phyloP scores from a whole-genome alignment of 2,329 filamentous ascomycete species.

The Xylaria sp. region DNA sequence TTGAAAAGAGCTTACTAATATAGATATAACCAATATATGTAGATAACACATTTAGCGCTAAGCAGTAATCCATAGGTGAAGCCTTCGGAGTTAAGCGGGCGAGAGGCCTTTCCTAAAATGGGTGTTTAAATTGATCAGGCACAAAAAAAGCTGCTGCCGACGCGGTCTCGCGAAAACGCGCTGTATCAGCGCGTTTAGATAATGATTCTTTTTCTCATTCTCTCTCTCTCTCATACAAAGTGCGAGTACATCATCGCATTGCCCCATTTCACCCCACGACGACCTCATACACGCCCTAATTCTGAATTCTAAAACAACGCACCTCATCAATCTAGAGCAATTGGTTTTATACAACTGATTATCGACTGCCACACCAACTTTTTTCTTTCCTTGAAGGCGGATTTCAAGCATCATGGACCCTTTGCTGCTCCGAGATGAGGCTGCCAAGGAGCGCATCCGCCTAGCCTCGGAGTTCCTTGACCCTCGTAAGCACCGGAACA shows the following conservation, averaged over 20 bases:
- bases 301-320: background rate
- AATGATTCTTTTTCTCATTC: slow-evolving; percentile 8
- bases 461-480: slow-evolving; percentile 90
- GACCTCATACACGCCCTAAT: background rate
- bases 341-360: background rate
- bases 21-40: background rate
- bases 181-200: slow-evolving; percentile 4
- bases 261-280: background rate
- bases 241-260: background rate
- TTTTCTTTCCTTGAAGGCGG: background rate
- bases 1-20: background rate
- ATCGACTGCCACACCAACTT: background rate
- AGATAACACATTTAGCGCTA: background rate
- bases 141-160: background rate
- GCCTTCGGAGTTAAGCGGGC: slow-evolving; percentile 2
- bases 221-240: background rate
- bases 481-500: slow-evolving; percentile 59
- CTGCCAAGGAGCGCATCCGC: slow-evolving; percentile 74
- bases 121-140: slow-evolving; percentile 17
- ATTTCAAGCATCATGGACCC: slow-evolving; percentile 56
- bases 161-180: slow-evolving; percentile 20
- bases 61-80: too few relatives aligned
- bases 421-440: slow-evolving; percentile 76
- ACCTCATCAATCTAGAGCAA: background rate
- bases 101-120: slow-evolving; percentile 4